Evolutionary conservation across 2,329 filamentous ascomycete species (phyloP).

Genomic region (Botryosphaeria dothidea): DNA sequence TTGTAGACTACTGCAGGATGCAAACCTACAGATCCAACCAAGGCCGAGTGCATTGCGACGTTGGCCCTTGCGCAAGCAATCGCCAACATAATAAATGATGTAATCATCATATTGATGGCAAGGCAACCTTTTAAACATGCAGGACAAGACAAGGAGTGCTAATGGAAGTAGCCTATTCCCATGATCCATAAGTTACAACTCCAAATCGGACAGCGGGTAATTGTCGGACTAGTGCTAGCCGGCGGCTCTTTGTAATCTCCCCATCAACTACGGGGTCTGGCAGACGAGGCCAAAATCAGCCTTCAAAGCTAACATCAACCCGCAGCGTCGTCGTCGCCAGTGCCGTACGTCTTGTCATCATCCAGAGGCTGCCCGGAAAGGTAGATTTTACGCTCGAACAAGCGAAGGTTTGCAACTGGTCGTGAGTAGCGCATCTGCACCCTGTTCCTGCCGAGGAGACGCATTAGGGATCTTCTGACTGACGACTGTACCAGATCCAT

Average conservation of each 20-base stretch:
- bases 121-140: not conserved
- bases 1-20: conserved; percentile 2
- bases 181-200: not conserved
- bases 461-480: not conserved
- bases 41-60: not conserved
- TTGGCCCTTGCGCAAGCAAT: not conserved
- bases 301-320: not conserved
- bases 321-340: not conserved
- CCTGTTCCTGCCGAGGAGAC: not conserved
- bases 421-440: not conserved
- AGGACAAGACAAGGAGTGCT: not conserved
- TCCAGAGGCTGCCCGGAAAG: not conserved
- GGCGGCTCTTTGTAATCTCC: not conserved
- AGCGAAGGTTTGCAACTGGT: not conserved
- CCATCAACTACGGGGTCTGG: not conserved
- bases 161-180: not conserved
- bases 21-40: not conserved
- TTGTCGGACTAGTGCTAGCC: not conserved
- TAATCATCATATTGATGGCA: not conserved
- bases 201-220: not conserved
- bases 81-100: not conserved
- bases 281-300: not conserved
- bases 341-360: not conserved
- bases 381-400: not conserved
- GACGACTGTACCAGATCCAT: conserved; percentile 41